These are phyloP conservation scores for Stachybotrys chartarum DNA, from an alignment of 2,329 filamentous ascomycete genomes.

Conservation along the genomic window DNA sequence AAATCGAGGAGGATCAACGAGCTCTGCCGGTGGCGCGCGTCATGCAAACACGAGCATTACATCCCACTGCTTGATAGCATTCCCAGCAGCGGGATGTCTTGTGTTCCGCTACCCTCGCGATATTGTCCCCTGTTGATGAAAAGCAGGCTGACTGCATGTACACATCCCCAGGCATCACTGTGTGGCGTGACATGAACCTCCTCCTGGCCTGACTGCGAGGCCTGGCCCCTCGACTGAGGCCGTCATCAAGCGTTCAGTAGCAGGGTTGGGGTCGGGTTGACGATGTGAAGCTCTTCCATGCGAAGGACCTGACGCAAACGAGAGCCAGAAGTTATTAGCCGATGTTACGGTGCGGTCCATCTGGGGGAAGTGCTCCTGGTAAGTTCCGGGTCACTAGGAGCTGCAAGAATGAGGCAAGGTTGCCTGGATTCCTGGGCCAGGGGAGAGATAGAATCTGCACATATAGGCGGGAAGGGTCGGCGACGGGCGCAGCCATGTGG, in stretches of 20 bases:
- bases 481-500: slow-evolving; percentile 2
- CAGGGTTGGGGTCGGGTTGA: background rate
- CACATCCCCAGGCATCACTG: background rate
- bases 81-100: background rate
- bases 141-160: background rate
- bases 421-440: background rate
- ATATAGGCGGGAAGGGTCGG: background rate
- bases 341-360: background rate
- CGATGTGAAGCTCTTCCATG: no score
- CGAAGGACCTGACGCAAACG: background rate
- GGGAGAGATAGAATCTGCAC: background rate
- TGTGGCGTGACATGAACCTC: background rate
- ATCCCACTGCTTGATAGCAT: background rate
- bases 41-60: background rate
- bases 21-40: background rate
- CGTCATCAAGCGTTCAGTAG: background rate
- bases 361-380: background rate
- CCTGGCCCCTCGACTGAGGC: background rate
- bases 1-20: background rate
- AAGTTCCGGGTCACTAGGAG: background rate
- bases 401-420: background rate
- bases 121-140: no score
- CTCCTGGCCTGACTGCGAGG: no score
- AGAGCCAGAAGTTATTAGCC: background rate
- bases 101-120: no score